These are phyloP conservation scores for Phragmites australis DNA, from an alignment of 176 grass and related monocot genomes.

Conservation along the genomic window DNA sequence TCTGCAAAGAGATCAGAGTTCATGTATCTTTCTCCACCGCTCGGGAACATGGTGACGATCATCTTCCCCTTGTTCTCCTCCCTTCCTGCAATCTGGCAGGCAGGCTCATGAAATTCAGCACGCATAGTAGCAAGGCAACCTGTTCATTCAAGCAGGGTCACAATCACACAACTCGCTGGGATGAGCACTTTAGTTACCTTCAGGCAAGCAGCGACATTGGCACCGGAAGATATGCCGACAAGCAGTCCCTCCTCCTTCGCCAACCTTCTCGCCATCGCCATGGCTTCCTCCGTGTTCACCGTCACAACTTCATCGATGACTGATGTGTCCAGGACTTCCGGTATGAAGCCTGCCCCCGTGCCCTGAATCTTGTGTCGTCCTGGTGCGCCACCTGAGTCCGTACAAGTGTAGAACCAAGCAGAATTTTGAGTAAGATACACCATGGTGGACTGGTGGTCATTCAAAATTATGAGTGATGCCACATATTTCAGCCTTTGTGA, in stretches of 20 bases:
- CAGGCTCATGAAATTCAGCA: too few relatives aligned
- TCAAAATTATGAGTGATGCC: too few relatives aligned
- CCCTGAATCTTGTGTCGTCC: slow-evolving; percentile 56
- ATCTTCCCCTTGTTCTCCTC: slow-evolving; percentile 67
- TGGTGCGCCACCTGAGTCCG: slow-evolving; percentile 33
- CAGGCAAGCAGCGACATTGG: slow-evolving; percentile 59
- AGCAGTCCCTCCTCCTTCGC: slow-evolving; percentile 71
- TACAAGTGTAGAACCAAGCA: too few relatives aligned
- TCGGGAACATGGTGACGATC: slow-evolving; percentile 73
- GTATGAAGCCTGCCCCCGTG: slow-evolving; percentile 44
- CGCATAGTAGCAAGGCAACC: not conserved
- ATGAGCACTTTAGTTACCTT: slow-evolving; percentile 47
- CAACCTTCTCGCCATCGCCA: too few relatives aligned
- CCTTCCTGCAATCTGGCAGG: slow-evolving; percentile 59
- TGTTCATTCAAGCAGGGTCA: too few relatives aligned
- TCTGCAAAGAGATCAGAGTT: slow-evolving; percentile 63
- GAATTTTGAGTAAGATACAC: too few relatives aligned
- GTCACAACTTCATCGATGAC: slow-evolving; percentile 61
- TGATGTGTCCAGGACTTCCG: slow-evolving; percentile 47
- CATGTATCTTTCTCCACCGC: slow-evolving; percentile 62
- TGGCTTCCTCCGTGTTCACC: slow-evolving; percentile 53
- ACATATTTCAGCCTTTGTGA: too few relatives aligned
- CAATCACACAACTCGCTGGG: not conserved
- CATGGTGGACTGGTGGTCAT: too few relatives aligned
- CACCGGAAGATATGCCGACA: slow-evolving; percentile 79